Conservation (phyloP, 495 filamentous ascomycete genomes). For the Daldinia grandis region DNA sequence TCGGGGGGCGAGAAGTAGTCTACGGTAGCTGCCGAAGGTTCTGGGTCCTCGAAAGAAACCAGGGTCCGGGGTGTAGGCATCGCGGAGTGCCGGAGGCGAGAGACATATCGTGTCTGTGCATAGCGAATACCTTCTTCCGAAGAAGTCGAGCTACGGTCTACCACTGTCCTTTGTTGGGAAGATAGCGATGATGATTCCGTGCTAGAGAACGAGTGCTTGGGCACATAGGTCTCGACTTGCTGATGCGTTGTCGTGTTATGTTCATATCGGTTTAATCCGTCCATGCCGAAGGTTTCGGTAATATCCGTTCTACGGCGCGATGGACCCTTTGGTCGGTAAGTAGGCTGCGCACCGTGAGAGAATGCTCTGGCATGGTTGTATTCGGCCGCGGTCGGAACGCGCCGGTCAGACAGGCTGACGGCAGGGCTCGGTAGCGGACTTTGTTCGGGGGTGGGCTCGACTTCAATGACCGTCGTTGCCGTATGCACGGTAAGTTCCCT, state of each 20-base stretch:
- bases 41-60: constrained; percentile 18
- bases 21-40: not conserved
- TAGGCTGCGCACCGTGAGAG: constrained; percentile 29
- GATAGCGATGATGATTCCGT: constrained; percentile 35
- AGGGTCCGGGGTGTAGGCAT: constrained; percentile 17
- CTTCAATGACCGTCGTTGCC: constrained; percentile 26
- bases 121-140: constrained; percentile 39
- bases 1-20: constrained; percentile 32
- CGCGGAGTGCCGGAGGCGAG: constrained; percentile 31
- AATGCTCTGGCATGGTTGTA: constrained; percentile 18
- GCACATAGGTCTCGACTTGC: constrained; percentile 42
- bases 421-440: constrained; percentile 44
- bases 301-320: constrained; percentile 25
- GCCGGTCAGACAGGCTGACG: constrained; percentile 35
- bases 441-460: constrained; percentile 39
- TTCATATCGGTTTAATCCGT: constrained; percentile 18
- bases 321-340: constrained; percentile 37
- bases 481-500: constrained; percentile 34
- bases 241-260: constrained; percentile 13
- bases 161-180: constrained; percentile 36
- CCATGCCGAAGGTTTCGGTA: constrained; percentile 14
- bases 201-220: constrained; percentile 41
- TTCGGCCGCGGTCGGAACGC: constrained; percentile 26
- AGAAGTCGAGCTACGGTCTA: constrained; percentile 41
- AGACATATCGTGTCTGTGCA: constrained; percentile 31